Evolutionary conservation across 75 land plant genomes (phyloP), one percentile per base, ranked within the genome.

Genomic region (Selaginella tamariscina): DNA sequence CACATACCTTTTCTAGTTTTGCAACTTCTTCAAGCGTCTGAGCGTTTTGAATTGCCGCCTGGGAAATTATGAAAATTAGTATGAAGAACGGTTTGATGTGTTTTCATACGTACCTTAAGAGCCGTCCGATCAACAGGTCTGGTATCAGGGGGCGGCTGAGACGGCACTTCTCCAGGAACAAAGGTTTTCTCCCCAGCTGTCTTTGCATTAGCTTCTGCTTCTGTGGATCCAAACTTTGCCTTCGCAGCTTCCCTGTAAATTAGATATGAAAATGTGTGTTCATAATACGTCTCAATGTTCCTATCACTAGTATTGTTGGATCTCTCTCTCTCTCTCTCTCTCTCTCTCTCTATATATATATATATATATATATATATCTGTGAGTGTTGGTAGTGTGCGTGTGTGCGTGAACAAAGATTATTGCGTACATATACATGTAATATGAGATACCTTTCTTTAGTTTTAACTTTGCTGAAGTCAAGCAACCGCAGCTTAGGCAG

Each of bases 1-100:
- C n/a, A 39, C 49, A 39, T 69, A 88, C 96, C 94, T 88, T 70
- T 77, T 91, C 96, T 68, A 91, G 82, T 67, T 83, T 85, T 44
- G 96, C 94, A 79, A 91, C 94, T 79, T 88, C 96, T 78, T 85
- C 86, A 13, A 91, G 83, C 39, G 96, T 91, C 69, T 91, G 93
- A 26, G 96, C 88, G 68, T 83, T 91, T 59, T 84, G 88, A 80
- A 91, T 91, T 13, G 96, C 96, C 72, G 96, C 93, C 96, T 90
- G 81, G 76, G 80, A 22, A 71, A 8, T 28, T 29, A 44, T 27
- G 30, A 55, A 56, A 70, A 71, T 20, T 67, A 32, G 30, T 65
- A 24, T 27, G 29, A 65, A 22, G 9, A n/a, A 9, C 9, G 62
- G 22, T 8, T 1, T 21, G 13, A 27, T 67, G 60, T 69, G 24